Base-by-base conservation (phyloP, 257 asterid genomes). In the Leptodermis oblonga region DNA sequence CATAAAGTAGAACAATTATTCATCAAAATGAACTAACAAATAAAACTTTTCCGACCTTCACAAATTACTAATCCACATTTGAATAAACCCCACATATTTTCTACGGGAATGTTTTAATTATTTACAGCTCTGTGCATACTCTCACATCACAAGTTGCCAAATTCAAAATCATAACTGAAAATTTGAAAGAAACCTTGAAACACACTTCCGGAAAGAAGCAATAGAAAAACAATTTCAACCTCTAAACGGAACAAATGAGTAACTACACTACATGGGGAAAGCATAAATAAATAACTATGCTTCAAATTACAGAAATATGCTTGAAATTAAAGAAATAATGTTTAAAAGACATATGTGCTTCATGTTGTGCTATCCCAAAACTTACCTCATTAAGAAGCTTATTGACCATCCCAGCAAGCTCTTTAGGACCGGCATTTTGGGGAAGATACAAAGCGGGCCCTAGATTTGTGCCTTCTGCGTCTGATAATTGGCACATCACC, bases 331-430 rank as follows among this genome's bases (percentile, higher is more conserved):
- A n/a, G n/a, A n/a, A 37, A 12, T 13, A 46, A 46, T 1, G 48
- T 42, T 6, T 42, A 42, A 42, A 7, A 42, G 11, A 42, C 11
- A 6, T 1, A 2, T 12, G 15, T 7, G 11, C 0, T 4, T 36
- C 12, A 1, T 17, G 20, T 6, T 7, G 3, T 7, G 31, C 12
- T 13, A 39, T 30, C 39, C 15, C 17, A 6, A 18, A 14, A 59
- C 79, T 81, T 84, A 92, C 98, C 63, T 92, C 88, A 43, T 82
- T 72, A 60, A 88, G 96, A 6, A 92, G 87, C 61, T 81, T 70
- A 73, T 92, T 92, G 59, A 90, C 97, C 65, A 90, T 84, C 70
- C 86, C 96, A 77, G 84, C 89, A 14, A 92, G 96, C 70, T 92
- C 97, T 76, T 86, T 85, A 3, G 96, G 97, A 14, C 92, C 92